Conservation (phyloP, 192 early-diverging fungal genomes). For the Jimgerdemannia lactiflua region DNA sequence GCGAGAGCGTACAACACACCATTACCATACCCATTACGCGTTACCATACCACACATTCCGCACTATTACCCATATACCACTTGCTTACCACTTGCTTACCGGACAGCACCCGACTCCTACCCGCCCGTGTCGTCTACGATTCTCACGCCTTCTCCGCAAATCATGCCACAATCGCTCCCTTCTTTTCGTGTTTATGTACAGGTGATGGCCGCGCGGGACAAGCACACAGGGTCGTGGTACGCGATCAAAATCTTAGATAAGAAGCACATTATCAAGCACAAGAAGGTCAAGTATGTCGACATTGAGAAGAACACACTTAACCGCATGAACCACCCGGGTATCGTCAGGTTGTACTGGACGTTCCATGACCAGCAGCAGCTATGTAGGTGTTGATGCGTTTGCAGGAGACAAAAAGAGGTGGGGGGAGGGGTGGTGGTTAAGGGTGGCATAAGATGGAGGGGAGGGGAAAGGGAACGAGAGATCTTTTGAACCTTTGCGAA, state of each 20-base stretch:
- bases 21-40: too few relatives aligned
- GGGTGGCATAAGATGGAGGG: not conserved
- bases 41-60: too few relatives aligned
- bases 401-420: not conserved
- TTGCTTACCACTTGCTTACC: not conserved
- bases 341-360: conserved; percentile 93
- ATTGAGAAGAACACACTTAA: conserved; percentile 93
- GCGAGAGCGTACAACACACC: too few relatives aligned
- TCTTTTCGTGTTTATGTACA: conserved; percentile 9
- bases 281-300: conserved; percentile 95
- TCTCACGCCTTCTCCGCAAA: not conserved
- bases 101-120: not conserved
- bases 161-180: not conserved
- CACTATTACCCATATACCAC: too few relatives aligned
- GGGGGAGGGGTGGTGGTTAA: not conserved
- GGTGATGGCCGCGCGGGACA: conserved; percentile 79
- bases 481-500: too few relatives aligned
- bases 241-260: conserved; percentile 93
- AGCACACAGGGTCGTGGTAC: conserved; percentile 60
- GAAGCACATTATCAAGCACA: conserved; percentile 88
- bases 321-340: conserved; percentile 81
- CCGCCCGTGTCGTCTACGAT: not conserved
- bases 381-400: conserved; percentile 39
- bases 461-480: not conserved
- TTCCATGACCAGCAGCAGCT: conserved; percentile 90